Conservation (phyloP, 1,139 yeast genomes). For the Scheffersomyces illinoinensis region DNA sequence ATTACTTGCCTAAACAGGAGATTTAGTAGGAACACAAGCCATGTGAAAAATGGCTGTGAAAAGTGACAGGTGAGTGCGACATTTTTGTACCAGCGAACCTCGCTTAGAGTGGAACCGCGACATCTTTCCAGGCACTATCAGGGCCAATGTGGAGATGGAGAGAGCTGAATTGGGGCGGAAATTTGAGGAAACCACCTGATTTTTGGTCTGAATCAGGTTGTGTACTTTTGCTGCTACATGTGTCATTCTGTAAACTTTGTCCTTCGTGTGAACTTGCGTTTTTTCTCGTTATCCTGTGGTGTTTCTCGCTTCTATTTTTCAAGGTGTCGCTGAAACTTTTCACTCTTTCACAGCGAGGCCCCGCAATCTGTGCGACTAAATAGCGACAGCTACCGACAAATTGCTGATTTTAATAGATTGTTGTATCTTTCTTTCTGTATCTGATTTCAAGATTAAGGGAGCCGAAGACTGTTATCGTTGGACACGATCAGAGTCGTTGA, state of each 20-base stretch:
- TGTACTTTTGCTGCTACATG: neutral
- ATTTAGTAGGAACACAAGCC: neutral
- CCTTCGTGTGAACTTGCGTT: neutral
- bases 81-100: neutral
- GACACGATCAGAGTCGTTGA: neutral
- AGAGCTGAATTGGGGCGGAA: neutral
- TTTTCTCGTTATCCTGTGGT: neutral
- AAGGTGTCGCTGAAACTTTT: neutral
- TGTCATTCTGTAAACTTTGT: neutral
- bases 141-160: neutral
- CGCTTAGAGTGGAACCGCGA: too few species aligned
- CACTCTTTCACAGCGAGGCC: neutral
- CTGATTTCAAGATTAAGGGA: neutral
- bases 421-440: neutral
- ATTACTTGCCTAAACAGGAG: neutral
- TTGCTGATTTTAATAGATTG: neutral
- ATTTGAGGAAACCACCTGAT: neutral
- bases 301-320: neutral
- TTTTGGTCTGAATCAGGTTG: neutral
- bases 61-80: neutral
- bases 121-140: too few species aligned
- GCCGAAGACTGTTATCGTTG: neutral
- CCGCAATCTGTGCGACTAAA: neutral
- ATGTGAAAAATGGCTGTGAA: constrained; percentile 1
- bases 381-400: neutral